Evolutionary conservation across 306 rosid genomes (phyloP), one percentile per base, ranked within the genome.

Genomic region (Myrica gale): DNA sequence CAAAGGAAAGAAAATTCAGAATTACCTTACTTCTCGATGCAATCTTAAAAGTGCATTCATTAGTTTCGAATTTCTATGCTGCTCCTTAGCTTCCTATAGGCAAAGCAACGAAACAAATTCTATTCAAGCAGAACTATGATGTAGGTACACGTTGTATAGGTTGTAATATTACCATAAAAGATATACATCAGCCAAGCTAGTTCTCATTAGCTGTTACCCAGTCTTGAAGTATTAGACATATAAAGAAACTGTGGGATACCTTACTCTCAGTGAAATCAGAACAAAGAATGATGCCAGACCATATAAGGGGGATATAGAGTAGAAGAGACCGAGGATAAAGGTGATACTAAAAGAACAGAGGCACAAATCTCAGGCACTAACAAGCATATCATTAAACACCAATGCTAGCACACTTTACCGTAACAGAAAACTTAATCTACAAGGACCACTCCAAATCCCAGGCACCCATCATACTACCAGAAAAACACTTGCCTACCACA

Each of bases 21-120:
- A 32, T 62, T 84, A 90, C 99, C 99, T 95, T 76, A 90, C 94
- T 89, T 95, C 99, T 76, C 97, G 87, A 81, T 95, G 97, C 77
- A 95, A 85, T 68, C 90, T 87, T 76, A 95, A 81, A 74, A 95
- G 99, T 46, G 93, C 89, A 82, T 92, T 89, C 97, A 92, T 83
- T 79, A 95, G 82, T 84, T 95, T 95, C 65, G 97, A 89, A 85
- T 88, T 95, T 60, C 97, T 79, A 81, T 92, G 99, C 87, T 90
- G 97, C 87, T 95, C 97, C 85, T 90, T 89, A 32, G 96, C 80
- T 88, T 88, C 99, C 99, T 95, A 73, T 50, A 75, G 54, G 62
- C 74, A 76, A 73, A 67, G 83, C 77, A 82, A 84, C 53, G 71
- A 80, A 77, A 82, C 54, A 62, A 76, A 71, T 48, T 65, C 79